phyloP scores from a whole-genome alignment of 2,329 filamentous ascomycete genomes.

The Aspergillus novoparasiticus region DNA sequence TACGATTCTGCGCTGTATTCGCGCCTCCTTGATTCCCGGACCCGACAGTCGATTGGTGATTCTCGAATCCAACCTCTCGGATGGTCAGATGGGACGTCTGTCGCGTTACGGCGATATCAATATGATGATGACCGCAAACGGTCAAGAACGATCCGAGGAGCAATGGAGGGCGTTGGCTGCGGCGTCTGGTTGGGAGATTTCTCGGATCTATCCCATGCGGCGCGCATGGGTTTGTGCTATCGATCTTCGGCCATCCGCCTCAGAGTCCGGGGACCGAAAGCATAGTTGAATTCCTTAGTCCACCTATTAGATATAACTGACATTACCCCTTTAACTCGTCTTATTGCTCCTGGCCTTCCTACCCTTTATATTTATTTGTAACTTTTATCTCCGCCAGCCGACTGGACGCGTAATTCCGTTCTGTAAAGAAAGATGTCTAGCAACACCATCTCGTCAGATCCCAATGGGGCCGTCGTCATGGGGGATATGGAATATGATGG shows the following conservation, averaged over 20 bases:
- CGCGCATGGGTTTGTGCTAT: background rate
- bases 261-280: no score
- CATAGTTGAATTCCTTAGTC: no score
- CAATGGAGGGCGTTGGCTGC: background rate
- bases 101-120: constrained; percentile 45
- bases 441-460: background rate
- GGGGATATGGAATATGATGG: constrained; percentile 11
- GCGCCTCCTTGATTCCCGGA: constrained; percentile 29
- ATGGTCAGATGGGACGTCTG: constrained; percentile 28
- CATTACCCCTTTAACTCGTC: no score
- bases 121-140: constrained; percentile 44
- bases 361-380: no score
- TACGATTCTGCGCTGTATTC: constrained; percentile 34
- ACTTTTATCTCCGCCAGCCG: no score
- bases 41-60: constrained; percentile 6
- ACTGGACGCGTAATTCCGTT: no score
- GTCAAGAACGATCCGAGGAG: constrained; percentile 34
- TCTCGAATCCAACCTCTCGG: constrained; percentile 28
- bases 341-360: no score
- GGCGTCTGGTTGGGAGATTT: background rate
- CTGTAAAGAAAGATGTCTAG: background rate
- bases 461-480: background rate
- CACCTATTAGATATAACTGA: no score
- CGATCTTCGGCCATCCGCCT: background rate
- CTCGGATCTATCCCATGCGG: background rate